These are phyloP conservation scores for Hyphodiscus hymeniophilus DNA, from an alignment of 495 filamentous ascomycete genomes.

Conservation along the genomic window DNA sequence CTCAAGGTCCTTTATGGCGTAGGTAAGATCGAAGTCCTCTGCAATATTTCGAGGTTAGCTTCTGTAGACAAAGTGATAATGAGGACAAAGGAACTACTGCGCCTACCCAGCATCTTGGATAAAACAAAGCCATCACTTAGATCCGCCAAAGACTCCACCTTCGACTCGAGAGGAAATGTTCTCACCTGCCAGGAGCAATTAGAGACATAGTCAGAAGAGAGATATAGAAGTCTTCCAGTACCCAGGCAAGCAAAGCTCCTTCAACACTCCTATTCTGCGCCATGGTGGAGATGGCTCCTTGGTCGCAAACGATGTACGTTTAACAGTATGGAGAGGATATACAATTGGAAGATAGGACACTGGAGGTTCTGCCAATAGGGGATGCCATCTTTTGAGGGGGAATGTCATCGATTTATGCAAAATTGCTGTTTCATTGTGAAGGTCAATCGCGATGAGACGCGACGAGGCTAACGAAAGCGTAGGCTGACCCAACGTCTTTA, in stretches of 20 bases:
- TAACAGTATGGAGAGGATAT: slow-evolving; percentile 1
- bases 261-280: slow-evolving; percentile 3
- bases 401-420: neutral
- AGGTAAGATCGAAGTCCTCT: slow-evolving; percentile 57
- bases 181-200: slow-evolving; percentile 15
- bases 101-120: slow-evolving; percentile 52
- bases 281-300: neutral
- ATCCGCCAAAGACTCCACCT: slow-evolving; percentile 40
- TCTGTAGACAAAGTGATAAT: slow-evolving; percentile 3
- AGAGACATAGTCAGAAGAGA: neutral
- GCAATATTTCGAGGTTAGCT: slow-evolving; percentile 4
- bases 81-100: slow-evolving; percentile 24
- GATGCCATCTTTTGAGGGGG: slow-evolving; percentile 14
- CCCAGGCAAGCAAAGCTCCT: slow-evolving; percentile 20
- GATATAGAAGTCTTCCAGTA: neutral
- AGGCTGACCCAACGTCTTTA: neutral
- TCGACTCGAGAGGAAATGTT: slow-evolving; percentile 16
- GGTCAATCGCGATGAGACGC: slow-evolving; percentile 1
- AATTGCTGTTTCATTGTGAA: neutral
- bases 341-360: neutral
- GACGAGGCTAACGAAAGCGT: neutral
- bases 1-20: slow-evolving; percentile 53
- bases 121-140: slow-evolving; percentile 70
- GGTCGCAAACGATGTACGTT: neutral
- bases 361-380: neutral